Conservation (phyloP, 176 grass and related monocot genomes). For the Phoenix dactylifera region DNA sequence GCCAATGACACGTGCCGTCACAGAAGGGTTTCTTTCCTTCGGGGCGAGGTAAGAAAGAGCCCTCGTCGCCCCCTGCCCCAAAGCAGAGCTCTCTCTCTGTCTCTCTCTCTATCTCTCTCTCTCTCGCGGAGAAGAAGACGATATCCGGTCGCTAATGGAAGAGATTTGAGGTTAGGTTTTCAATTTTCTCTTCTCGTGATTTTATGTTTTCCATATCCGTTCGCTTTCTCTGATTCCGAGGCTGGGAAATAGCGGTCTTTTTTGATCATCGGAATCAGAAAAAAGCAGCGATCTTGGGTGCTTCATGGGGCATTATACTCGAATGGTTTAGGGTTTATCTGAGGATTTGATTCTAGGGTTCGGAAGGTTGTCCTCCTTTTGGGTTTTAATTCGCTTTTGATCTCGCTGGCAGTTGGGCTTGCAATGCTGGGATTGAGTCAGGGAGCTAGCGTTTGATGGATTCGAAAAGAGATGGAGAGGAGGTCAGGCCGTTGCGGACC, state of each 20-base stretch:
- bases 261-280: slow-evolving; percentile 2
- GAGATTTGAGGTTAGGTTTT: slow-evolving; percentile 17
- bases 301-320: neutral
- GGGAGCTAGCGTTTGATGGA: slow-evolving; percentile 10
- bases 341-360: slow-evolving; percentile 9
- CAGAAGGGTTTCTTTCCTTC: slow-evolving; percentile 3
- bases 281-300: neutral
- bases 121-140: neutral
- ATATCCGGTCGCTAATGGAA: neutral
- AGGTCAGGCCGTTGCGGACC: slow-evolving; percentile 41
- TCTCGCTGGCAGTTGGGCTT: neutral
- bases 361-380: neutral
- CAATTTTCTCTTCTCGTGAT: neutral
- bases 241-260: neutral
- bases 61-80: neutral
- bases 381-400: neutral
- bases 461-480: slow-evolving; percentile 11
- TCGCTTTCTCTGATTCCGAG: slow-evolving; percentile 5
- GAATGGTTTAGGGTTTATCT: neutral
- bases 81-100: neutral
- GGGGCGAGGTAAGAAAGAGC: neutral
- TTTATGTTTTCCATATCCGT: slow-evolving; percentile 1
- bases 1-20: neutral
- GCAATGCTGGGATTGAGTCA: slow-evolving; percentile 15
- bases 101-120: neutral